Percentiles rank a stretch among this genome's conserved stretches.
Evolutionary conservation across 1,139 yeast species (phyloP).

Genomic region (Pichia sp.): DNA sequence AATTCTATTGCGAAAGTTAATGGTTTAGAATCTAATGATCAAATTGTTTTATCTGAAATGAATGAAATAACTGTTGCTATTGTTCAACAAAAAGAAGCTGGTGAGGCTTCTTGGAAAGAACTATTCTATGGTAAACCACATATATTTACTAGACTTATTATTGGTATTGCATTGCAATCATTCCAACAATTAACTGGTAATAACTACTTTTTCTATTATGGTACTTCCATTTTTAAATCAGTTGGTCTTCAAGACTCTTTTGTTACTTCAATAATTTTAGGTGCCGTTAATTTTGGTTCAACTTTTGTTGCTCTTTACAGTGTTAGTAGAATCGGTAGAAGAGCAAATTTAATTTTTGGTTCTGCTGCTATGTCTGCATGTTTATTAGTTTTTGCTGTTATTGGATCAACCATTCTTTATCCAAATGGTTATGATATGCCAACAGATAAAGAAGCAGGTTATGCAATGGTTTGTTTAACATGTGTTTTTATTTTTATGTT

Average conservation of each 20-base stretch:
- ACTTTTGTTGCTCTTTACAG: constrained; percentile 62
- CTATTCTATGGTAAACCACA: constrained; percentile 60
- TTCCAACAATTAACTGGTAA: constrained; percentile 77
- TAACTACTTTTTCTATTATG: constrained; percentile 77
- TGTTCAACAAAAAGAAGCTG: constrained; percentile 55
- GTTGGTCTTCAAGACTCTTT: constrained; percentile 70
- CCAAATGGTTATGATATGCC: constrained; percentile 39
- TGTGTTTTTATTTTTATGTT: constrained; percentile 75
- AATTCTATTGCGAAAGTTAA: constrained; percentile 58
- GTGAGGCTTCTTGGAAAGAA: constrained; percentile 61
- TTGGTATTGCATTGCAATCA: constrained; percentile 62
- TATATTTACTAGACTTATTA: constrained; percentile 53
- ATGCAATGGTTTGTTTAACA: constrained; percentile 69
- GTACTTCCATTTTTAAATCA: constrained; percentile 69
- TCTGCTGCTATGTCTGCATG: constrained; percentile 58
- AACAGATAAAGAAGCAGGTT: constrained; percentile 48
- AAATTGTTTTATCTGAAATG: constrained; percentile 51
- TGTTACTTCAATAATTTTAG: constrained; percentile 69
- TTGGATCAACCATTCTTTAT: constrained; percentile 62
- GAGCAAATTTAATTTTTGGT: constrained; percentile 57
- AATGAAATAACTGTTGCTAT: constrained; percentile 57
- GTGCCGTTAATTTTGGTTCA: constrained; percentile 71
- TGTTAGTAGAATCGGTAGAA: constrained; percentile 65
- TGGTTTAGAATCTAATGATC: constrained; percentile 51
- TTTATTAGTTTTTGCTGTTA: constrained; percentile 57